A percentile compares a stretch with the other conserved stretches of the same genome.
Conservation (phyloP, 352 stramenopile species). For the Pythium utonaiense region DNA sequence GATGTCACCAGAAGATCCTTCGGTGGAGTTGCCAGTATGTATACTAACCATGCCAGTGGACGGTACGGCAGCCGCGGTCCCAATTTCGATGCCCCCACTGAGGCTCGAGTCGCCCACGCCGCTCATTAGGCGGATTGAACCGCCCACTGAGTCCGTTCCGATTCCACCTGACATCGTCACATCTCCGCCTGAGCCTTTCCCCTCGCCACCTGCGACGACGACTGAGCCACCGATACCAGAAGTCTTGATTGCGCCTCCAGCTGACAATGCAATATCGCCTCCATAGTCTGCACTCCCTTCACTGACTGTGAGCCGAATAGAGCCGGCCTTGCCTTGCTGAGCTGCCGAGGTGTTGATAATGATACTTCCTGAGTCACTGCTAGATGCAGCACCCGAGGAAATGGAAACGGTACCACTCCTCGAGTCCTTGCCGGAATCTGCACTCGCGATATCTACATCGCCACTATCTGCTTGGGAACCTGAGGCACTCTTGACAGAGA, state of each 20-base stretch:
- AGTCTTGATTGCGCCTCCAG: neutral
- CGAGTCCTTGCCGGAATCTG: neutral
- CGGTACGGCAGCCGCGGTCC: slow-evolving; percentile 20
- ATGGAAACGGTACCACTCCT: slow-evolving; percentile 1
- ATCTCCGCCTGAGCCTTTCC: slow-evolving; percentile 1
- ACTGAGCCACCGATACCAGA: slow-evolving; percentile 10
- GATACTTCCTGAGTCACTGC: neutral
- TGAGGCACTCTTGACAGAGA: slow-evolving; percentile 18
- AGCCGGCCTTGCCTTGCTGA: neutral
- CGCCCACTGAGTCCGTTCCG: slow-evolving; percentile 16
- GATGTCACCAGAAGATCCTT: slow-evolving; percentile 3
- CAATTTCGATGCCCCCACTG: slow-evolving; percentile 27
- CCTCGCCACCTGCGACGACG: slow-evolving; percentile 11
- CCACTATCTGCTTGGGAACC: slow-evolving; percentile 4
- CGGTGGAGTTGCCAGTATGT: slow-evolving; percentile 8
- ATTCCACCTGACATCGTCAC: slow-evolving; percentile 13
- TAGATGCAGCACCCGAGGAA: neutral
- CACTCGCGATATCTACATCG: slow-evolving; percentile 12
- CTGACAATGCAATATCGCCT: neutral
- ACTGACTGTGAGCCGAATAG: neutral
- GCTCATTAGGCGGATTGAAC: slow-evolving; percentile 24
- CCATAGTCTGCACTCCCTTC: neutral
- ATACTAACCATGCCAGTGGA: slow-evolving; percentile 27
- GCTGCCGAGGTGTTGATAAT: neutral
- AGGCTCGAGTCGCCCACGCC: slow-evolving; percentile 11